phyloP scores from a whole-genome alignment of 129 eudicot species.

The Saussurea involucrata region DNA sequence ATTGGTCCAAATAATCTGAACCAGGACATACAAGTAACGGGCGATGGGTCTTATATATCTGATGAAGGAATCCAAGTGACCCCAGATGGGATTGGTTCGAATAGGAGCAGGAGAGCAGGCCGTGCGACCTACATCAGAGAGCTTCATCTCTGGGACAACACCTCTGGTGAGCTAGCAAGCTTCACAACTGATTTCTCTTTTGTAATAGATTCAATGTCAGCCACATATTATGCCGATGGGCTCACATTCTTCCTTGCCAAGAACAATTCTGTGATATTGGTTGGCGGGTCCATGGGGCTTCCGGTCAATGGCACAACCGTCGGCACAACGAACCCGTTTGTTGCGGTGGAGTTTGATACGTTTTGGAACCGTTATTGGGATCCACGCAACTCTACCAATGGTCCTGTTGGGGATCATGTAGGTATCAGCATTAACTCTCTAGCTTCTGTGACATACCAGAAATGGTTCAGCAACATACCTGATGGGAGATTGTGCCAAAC shows the following conservation, averaged over 20 bases:
- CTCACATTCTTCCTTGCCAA: slow-evolving; percentile 21
- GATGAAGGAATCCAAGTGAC: slow-evolving; percentile 16
- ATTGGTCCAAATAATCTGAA: background rate
- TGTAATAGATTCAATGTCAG: background rate
- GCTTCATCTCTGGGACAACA: slow-evolving; percentile 17
- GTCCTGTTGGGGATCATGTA: background rate
- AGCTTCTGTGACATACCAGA: slow-evolving; percentile 1
- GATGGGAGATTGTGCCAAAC: slow-evolving; percentile 19
- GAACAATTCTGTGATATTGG: background rate
- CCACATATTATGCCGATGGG: background rate
- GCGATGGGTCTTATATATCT: background rate
- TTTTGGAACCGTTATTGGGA: slow-evolving; percentile 1
- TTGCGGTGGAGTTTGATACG: slow-evolving; percentile 47
- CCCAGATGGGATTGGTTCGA: background rate
- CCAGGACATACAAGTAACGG: background rate
- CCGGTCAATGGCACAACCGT: too few relatives aligned
- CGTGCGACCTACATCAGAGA: slow-evolving; percentile 1
- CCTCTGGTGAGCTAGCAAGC: slow-evolving; percentile 15
- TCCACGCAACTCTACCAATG: background rate
- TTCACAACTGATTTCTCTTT: slow-evolving; percentile 13
- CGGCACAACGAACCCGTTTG: background rate
- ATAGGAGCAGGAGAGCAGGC: background rate
- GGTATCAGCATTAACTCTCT: slow-evolving; percentile 34
- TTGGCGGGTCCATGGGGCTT: slow-evolving; percentile 14
- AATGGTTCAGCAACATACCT: slow-evolving; percentile 27